A percentile compares a stretch with the other conserved stretches of the same genome.
phyloP scores from a whole-genome alignment of 805 yeast genomes.

The Kurtzmaniella fragi region DNA sequence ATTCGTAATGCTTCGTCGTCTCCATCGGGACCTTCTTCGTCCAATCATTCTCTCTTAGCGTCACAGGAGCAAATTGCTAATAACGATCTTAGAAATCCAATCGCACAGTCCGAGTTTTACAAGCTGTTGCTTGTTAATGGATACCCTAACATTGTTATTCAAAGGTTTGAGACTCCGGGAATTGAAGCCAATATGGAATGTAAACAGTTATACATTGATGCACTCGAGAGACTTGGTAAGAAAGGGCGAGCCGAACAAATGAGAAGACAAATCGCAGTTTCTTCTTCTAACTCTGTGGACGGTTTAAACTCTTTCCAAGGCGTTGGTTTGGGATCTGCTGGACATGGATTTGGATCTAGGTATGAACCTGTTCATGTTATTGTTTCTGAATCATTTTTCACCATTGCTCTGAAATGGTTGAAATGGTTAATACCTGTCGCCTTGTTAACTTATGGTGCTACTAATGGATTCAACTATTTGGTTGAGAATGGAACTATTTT shows the following conservation, averaged over 20 bases:
- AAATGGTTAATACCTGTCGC: slow-evolving; percentile 85
- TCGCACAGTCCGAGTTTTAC: slow-evolving; percentile 80
- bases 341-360: slow-evolving; percentile 53
- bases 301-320: slow-evolving; percentile 7
- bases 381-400: slow-evolving; percentile 77
- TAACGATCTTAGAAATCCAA: slow-evolving; percentile 60
- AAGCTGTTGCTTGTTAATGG: slow-evolving; percentile 65
- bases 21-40: slow-evolving; percentile 16
- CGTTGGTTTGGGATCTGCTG: slow-evolving; percentile 9
- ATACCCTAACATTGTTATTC: slow-evolving; percentile 95
- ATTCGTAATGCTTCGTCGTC: not conserved
- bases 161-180: slow-evolving; percentile 92
- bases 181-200: slow-evolving; percentile 80
- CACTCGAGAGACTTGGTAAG: slow-evolving; percentile 74
- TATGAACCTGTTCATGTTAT: slow-evolving; percentile 91
- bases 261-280: slow-evolving; percentile 34
- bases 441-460: slow-evolving; percentile 72
- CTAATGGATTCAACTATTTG: slow-evolving; percentile 70
- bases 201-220: slow-evolving; percentile 72
- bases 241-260: slow-evolving; percentile 71
- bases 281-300: slow-evolving; percentile 7
- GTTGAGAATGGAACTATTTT: slow-evolving; percentile 80
- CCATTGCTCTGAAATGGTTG: slow-evolving; percentile 78
- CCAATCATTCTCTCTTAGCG: slow-evolving; percentile 27
- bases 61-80: slow-evolving; percentile 83